Conservation (phyloP, 345 rosid species). For the Gossypium turneri region DNA sequence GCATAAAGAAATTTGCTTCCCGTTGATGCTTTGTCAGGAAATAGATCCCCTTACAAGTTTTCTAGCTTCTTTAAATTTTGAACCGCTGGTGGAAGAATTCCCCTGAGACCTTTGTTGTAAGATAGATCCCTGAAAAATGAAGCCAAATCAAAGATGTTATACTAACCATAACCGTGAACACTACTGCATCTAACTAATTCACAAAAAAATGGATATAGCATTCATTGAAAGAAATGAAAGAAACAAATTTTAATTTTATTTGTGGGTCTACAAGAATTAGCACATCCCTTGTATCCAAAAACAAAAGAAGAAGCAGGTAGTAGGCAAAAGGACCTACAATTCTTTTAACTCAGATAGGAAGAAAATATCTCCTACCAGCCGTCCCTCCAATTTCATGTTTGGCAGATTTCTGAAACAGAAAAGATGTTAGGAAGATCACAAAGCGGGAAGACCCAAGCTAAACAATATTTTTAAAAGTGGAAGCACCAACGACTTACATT, state of each 20-base stretch:
- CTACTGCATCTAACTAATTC: conserved; percentile 1
- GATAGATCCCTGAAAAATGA: conserved; percentile 71
- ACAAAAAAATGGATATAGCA: background rate
- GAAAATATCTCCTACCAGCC: conserved; percentile 50
- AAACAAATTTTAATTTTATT: background rate
- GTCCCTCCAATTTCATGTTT: conserved; percentile 51
- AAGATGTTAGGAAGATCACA: background rate
- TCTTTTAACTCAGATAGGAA: conserved; percentile 50
- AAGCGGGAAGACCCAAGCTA: background rate
- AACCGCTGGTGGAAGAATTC: conserved; percentile 61
- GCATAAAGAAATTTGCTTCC: background rate
- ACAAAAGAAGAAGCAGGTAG: background rate
- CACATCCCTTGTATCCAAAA: background rate
- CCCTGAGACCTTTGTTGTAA: conserved; percentile 49
- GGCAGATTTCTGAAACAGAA: conserved; percentile 54
- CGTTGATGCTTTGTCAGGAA: conserved; percentile 4
- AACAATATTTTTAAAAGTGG: background rate
- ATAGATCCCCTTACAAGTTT: conserved; percentile 51
- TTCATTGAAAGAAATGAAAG: background rate
- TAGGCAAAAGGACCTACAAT: conserved; percentile 43
- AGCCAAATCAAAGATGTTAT: conserved; percentile 10
- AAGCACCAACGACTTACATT: conserved; percentile 39
- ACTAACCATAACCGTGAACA: background rate
- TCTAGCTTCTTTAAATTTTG: conserved; percentile 52
- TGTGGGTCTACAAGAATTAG: background rate